Conservation (phyloP, 2,329 filamentous ascomycete species). For the Reticulascus tulasneorum region DNA sequence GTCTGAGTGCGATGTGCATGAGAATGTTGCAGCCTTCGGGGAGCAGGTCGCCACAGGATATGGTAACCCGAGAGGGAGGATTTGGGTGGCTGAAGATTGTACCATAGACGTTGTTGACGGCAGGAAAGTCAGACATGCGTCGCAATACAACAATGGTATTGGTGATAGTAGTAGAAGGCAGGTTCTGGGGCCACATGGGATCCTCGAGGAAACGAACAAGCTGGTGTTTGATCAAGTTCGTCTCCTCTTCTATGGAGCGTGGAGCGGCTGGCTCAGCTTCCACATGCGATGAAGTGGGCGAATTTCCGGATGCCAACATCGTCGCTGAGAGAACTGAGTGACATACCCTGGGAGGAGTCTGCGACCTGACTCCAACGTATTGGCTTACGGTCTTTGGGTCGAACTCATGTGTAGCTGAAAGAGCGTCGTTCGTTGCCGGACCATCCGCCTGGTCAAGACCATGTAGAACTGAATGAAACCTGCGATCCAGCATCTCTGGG, state of each 20-base stretch:
- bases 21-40: constrained; percentile 57
- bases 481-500: constrained; percentile 64
- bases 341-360: too few relatives aligned
- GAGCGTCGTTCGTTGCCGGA: neutral
- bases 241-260: constrained; percentile 41
- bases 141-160: constrained; percentile 67
- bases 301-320: constrained; percentile 1
- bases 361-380: too few relatives aligned
- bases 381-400: too few relatives aligned
- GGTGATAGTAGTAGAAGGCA: constrained; percentile 42
- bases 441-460: constrained; percentile 17
- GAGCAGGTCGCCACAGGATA: constrained; percentile 69
- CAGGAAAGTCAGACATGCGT: constrained; percentile 73
- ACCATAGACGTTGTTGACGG: constrained; percentile 73
- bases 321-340: too few relatives aligned
- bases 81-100: constrained; percentile 72
- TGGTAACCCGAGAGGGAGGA: constrained; percentile 79
- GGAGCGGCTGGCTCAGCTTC: constrained; percentile 19
- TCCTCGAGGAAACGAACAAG: constrained; percentile 37
- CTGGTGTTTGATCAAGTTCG: constrained; percentile 40
- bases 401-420: too few relatives aligned
- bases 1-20: constrained; percentile 48
- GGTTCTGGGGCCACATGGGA: constrained; percentile 19
- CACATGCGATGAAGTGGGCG: constrained; percentile 17
- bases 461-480: constrained; percentile 44